Evolutionary conservation across 768 basidiomycete genomes (phyloP).

Genomic region (Russula vinacea): DNA sequence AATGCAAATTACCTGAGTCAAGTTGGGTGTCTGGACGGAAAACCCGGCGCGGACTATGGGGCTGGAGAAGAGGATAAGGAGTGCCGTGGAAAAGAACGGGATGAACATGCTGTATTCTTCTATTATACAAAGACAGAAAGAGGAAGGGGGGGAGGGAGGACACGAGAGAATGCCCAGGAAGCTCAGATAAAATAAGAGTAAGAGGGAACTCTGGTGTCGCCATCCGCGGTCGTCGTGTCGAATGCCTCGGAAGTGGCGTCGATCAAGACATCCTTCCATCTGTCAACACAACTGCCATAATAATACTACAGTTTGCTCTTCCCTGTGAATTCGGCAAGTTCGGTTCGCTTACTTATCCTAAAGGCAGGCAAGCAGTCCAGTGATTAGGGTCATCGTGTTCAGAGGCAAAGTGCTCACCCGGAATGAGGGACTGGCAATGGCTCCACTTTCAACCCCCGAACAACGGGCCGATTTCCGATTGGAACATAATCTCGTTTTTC

Average conservation of each 20-base stretch:
- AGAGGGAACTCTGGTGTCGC: not conserved
- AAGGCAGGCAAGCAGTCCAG: slow-evolving; percentile 5
- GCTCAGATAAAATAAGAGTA: slow-evolving; percentile 5
- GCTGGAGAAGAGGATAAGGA: slow-evolving; percentile 60
- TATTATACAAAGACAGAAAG: slow-evolving; percentile 17
- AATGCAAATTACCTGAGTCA: slow-evolving; percentile 48
- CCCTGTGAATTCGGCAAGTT: slow-evolving; percentile 58
- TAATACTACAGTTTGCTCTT: slow-evolving; percentile 45
- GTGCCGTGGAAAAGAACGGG: slow-evolving; percentile 71
- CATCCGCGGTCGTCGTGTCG: not conserved
- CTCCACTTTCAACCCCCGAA: slow-evolving; percentile 54
- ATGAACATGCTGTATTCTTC: slow-evolving; percentile 55
- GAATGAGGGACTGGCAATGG: slow-evolving; percentile 68
- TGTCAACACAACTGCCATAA: not conserved
- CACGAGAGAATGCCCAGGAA: not conserved
- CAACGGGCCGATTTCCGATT: slow-evolving; percentile 54
- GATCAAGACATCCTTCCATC: not conserved
- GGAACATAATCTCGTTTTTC: slow-evolving; percentile 72
- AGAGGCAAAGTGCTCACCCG: slow-evolving; percentile 51
- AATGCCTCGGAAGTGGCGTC: not conserved
- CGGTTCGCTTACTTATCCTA: slow-evolving; percentile 67
- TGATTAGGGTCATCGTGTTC: not conserved
- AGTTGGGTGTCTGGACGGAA: slow-evolving; percentile 47
- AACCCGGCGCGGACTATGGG: slow-evolving; percentile 54
- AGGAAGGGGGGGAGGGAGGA: slow-evolving; percentile 31